Percentiles rank a stretch among this genome's conserved stretches.
Conservation (phyloP, 1,139 yeast species). For the Zygosaccharomyces sapae region DNA sequence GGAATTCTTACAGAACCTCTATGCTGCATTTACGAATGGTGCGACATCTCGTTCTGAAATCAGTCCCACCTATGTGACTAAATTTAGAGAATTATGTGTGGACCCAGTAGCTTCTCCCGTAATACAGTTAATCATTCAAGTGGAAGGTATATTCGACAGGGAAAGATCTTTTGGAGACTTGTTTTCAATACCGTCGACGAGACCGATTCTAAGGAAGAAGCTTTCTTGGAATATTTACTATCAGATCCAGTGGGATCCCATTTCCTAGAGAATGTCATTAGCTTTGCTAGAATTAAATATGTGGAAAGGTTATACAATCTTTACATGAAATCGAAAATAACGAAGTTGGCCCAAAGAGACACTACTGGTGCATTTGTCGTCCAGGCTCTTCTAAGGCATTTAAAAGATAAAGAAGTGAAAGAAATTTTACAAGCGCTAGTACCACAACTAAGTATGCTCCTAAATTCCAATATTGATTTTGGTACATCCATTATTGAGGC, state of each 20-base stretch:
- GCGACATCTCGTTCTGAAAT: conserved; percentile 32
- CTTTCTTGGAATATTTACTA: conserved; percentile 77
- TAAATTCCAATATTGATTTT: conserved; percentile 66
- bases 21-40: conserved; percentile 40
- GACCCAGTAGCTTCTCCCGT: conserved; percentile 86
- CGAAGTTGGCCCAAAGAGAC: conserved; percentile 71
- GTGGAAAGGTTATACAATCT: conserved; percentile 64
- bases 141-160: conserved; percentile 76
- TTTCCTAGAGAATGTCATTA: conserved; percentile 69
- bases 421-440: conserved; percentile 64
- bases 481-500: conserved; percentile 67
- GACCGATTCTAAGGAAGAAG: conserved; percentile 61
- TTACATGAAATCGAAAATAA: conserved; percentile 70
- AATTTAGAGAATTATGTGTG: conserved; percentile 68
- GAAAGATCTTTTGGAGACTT: conserved; percentile 65
- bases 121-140: conserved; percentile 68
- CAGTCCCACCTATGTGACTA: conserved; percentile 34
- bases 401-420: conserved; percentile 57
- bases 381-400: conserved; percentile 59
- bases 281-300: conserved; percentile 61
- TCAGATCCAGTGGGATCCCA: conserved; percentile 91
- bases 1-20: conserved; percentile 41
- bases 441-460: conserved; percentile 59
- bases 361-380: conserved; percentile 81
- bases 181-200: conserved; percentile 43